These are phyloP conservation scores for Spiraea crenata DNA, from an alignment of 331 rosid species.

Conservation along the genomic window DNA sequence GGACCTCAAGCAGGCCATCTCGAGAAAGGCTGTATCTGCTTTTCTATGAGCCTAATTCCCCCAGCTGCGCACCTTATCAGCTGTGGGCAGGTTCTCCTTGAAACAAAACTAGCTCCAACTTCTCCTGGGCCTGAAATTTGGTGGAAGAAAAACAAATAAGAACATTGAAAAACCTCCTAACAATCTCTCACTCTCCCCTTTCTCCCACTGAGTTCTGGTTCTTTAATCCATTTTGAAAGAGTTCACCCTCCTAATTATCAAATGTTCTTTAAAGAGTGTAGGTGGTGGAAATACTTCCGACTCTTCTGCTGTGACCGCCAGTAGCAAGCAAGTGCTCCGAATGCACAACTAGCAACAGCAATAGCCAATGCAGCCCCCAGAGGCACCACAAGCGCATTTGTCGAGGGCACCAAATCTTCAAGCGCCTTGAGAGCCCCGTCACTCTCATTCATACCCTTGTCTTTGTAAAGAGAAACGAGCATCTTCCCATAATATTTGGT, in stretches of 20 bases:
- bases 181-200: conserved; percentile 25
- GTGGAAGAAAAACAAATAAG: conserved; percentile 32
- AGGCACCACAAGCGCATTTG: conserved; percentile 83
- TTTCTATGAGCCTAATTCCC: conserved; percentile 26
- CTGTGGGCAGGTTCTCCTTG: conserved; percentile 27
- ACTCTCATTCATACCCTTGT: conserved; percentile 35
- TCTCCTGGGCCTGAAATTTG: conserved; percentile 82
- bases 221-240: conserved; percentile 47
- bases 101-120: conserved; percentile 58
- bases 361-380: conserved; percentile 94
- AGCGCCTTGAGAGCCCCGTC: conserved; percentile 27
- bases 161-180: conserved; percentile 9
- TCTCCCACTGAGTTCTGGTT: conserved; percentile 13
- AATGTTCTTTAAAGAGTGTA: conserved; percentile 88
- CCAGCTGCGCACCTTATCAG: conserved; percentile 6
- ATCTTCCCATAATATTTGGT: conserved; percentile 56
- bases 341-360: conserved; percentile 97
- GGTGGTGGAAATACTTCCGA: conserved; percentile 97
- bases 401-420: conserved; percentile 57
- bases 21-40: conserved; percentile 29
- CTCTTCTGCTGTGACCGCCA: conserved; percentile 99
- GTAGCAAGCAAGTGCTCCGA: conserved; percentile 96
- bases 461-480: conserved; percentile 59
- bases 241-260: conserved; percentile 92
- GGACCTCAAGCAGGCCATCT: conserved; percentile 37